Evolutionary conservation across 2,329 filamentous ascomycete species (phyloP), one percentile per base, ranked within the genome.

Genomic region (Diaporthe ilicicola): DNA sequence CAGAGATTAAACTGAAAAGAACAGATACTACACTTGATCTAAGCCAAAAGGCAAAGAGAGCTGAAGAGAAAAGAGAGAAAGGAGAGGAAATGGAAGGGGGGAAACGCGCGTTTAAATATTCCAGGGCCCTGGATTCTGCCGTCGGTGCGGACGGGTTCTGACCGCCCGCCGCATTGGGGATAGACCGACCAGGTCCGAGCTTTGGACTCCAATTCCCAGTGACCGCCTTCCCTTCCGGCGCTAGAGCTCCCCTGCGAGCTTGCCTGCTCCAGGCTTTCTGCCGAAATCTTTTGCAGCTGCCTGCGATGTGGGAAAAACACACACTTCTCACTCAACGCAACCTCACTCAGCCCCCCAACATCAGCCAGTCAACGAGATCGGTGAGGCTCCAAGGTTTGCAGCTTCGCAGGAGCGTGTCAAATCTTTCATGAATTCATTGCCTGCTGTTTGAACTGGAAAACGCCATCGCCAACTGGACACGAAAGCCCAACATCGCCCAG

Each of bases 1-100:
- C 90, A 92, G 90, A 90, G 88, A 92, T 92, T 92, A 92, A 92
- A 91, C 90, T 92, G 89, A 91, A 91, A 92, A 92, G 90, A 92
- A 92, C 89, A 91, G 89, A 90, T 91, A 91, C 90, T 91, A 91
- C 89, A 91, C 89, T 91, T 91, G 89, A 91, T 91, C 89, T 91
- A 89, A 89, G 74, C 75, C 64, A 67, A 67, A 67, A 67, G 65
- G 65, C 65, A 68, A 68, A 68, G 48, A 55, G 56, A 70, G 67
- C 51, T 54, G 15, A 29, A 56, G 51, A 70, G 27, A 27, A 64
- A 55, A 51, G 29, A 50, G 29, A 37, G 8, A 34, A 66, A 65
- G 54, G 24, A 3, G 29, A n/a, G 46, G 13, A 32, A 68, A 59
- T 24, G 27, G 48, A 15, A 10, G 24, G 59, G 9, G 22, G 39